Evolutionary conservation across 2,329 filamentous ascomycete genomes (phyloP).

Genomic region (Colletotrichum caudatum): DNA sequence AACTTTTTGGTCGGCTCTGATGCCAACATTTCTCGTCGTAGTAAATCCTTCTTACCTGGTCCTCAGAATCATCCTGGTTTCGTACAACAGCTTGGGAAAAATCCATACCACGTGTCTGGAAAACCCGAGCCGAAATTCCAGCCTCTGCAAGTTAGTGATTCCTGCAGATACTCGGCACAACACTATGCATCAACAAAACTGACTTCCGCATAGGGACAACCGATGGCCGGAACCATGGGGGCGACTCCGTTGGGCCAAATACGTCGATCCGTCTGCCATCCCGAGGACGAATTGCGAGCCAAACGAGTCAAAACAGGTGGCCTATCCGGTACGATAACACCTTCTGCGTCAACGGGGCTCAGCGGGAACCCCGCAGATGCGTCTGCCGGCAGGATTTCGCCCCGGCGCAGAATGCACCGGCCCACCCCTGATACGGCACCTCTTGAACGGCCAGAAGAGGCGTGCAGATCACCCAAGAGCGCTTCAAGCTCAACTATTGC

Average conservation of each 20-base stretch:
- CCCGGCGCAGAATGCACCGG: neutral
- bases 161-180: too few species aligned
- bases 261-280: neutral
- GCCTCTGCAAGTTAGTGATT: neutral
- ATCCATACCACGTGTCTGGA: neutral
- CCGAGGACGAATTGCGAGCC: neutral
- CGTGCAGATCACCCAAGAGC: neutral
- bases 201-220: neutral
- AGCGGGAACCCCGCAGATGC: neutral
- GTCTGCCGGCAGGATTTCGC: neutral
- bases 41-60: neutral
- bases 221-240: neutral
- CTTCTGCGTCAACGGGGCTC: neutral
- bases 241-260: neutral
- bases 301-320: neutral
- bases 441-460: neutral
- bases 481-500: too few species aligned
- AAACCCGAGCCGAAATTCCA: neutral
- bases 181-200: neutral
- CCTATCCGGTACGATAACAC: too few species aligned
- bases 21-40: neutral
- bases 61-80: neutral
- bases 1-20: neutral
- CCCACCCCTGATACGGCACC: neutral
- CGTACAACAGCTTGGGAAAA: neutral